Conservation (phyloP, 768 basidiomycete genomes). For the Kondoa subrosea region DNA sequence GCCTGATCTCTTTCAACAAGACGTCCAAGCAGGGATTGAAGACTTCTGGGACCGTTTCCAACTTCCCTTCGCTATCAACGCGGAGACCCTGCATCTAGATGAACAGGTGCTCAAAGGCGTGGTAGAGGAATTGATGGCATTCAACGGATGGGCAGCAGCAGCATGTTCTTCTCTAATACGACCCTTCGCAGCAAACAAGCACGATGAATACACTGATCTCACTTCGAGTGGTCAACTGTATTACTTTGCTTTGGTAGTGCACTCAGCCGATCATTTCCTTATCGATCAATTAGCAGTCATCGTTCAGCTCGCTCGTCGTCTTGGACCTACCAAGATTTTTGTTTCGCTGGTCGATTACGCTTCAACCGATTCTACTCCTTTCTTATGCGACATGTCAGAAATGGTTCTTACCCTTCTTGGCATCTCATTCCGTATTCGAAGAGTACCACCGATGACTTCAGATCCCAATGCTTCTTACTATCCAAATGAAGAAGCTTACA, state of each 20-base stretch:
- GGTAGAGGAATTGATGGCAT: slow-evolving; percentile 80
- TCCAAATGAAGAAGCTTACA: slow-evolving; percentile 84
- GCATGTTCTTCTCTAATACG: slow-evolving; percentile 80
- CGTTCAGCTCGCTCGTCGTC: slow-evolving; percentile 77
- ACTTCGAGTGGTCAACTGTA: slow-evolving; percentile 67
- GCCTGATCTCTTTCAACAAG: slow-evolving; percentile 57
- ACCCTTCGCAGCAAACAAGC: slow-evolving; percentile 86
- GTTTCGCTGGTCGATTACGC: slow-evolving; percentile 97
- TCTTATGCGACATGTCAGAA: slow-evolving; percentile 83
- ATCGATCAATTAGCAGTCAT: slow-evolving; percentile 97
- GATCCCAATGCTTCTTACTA: slow-evolving; percentile 83
- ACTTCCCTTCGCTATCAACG: slow-evolving; percentile 65
- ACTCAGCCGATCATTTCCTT: slow-evolving; percentile 96
- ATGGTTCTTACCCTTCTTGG: slow-evolving; percentile 84
- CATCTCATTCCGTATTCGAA: slow-evolving; percentile 76
- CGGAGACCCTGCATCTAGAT: slow-evolving; percentile 74
- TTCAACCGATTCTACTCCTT: slow-evolving; percentile 85
- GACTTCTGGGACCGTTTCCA: slow-evolving; percentile 92
- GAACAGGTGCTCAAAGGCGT: slow-evolving; percentile 73
- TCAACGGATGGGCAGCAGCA: slow-evolving; percentile 96
- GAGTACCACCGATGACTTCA: slow-evolving; percentile 82
- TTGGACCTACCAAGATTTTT: slow-evolving; percentile 77
- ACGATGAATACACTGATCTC: slow-evolving; percentile 78
- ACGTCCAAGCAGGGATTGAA: slow-evolving; percentile 55
- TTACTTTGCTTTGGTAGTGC: slow-evolving; percentile 85